phyloP scores from a whole-genome alignment of 225 moss, liverwort and hornwort genomes.

The Bryum argenteum region DNA sequence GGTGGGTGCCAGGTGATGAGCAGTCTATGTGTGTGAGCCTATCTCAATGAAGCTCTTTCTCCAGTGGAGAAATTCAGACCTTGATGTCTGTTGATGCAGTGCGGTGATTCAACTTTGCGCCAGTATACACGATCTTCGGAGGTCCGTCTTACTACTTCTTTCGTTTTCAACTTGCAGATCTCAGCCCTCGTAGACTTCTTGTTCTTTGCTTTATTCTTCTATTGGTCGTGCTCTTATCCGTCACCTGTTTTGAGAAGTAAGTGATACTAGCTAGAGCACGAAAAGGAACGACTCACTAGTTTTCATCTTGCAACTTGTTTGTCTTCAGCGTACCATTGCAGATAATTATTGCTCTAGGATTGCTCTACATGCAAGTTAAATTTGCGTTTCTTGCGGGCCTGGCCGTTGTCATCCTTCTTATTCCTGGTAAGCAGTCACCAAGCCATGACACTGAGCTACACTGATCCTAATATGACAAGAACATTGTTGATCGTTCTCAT shows the following conservation, averaged over 20 bases:
- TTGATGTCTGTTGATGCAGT: slow-evolving; percentile 89
- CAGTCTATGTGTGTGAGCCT: slow-evolving; percentile 83
- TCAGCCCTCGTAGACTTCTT: slow-evolving; percentile 10
- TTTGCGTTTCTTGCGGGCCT: slow-evolving; percentile 92
- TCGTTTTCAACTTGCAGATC: slow-evolving; percentile 9
- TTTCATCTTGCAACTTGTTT: slow-evolving; percentile 23
- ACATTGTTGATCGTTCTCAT: neutral
- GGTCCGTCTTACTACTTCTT: slow-evolving; percentile 44
- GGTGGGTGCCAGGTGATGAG: slow-evolving; percentile 24
- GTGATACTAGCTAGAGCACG: slow-evolving; percentile 19
- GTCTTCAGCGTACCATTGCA: slow-evolving; percentile 78
- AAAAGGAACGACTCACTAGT: neutral
- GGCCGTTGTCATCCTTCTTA: slow-evolving; percentile 80
- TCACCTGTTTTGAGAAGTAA: slow-evolving; percentile 1
- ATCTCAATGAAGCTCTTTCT: slow-evolving; percentile 71
- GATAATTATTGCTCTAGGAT: slow-evolving; percentile 75
- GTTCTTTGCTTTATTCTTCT: neutral
- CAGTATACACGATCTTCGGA: slow-evolving; percentile 84
- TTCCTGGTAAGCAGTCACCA: slow-evolving; percentile 68
- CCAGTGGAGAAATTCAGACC: slow-evolving; percentile 91
- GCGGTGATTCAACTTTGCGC: slow-evolving; percentile 75
- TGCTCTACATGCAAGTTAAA: slow-evolving; percentile 95
- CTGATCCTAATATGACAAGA: neutral
- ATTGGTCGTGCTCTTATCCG: neutral
- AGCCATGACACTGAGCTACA: slow-evolving; percentile 13